These are phyloP conservation scores for Ascochyta clinopodiicola DNA, from an alignment of 2,329 filamentous ascomycete species.

Conservation along the genomic window DNA sequence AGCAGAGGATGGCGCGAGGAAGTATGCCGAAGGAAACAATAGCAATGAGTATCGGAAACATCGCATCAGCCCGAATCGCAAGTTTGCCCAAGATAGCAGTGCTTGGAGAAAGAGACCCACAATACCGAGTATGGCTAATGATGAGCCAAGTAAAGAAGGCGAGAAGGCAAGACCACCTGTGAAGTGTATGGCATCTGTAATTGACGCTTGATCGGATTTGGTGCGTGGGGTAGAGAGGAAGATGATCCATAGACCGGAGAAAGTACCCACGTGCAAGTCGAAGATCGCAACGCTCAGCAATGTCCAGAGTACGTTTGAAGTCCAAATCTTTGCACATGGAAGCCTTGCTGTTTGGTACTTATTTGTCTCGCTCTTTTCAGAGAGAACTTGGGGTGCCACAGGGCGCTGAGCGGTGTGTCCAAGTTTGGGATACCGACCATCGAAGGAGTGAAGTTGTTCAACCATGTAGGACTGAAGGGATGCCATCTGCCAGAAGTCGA, in stretches of 20 bases:
- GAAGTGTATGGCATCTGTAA: conserved; percentile 59
- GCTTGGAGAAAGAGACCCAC: conserved; percentile 79
- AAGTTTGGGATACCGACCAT: conserved; percentile 50
- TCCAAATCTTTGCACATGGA: conserved; percentile 60
- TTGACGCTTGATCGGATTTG: conserved; percentile 39
- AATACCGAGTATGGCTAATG: conserved; percentile 76
- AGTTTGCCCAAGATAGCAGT: conserved; percentile 70
- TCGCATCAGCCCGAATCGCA: conserved; percentile 69
- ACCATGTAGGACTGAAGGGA: conserved; percentile 55
- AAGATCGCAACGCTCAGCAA: conserved; percentile 71
- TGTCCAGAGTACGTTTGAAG: conserved; percentile 61
- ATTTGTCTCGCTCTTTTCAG: neutral
- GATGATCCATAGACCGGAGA: conserved; percentile 77
- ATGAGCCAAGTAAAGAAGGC: conserved; percentile 74
- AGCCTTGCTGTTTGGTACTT: conserved; percentile 31
- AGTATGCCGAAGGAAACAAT: conserved; percentile 74
- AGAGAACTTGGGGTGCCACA: neutral
- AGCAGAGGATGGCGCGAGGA: conserved; percentile 73
- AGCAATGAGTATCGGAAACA: conserved; percentile 73
- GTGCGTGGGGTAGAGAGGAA: conserved; percentile 75
- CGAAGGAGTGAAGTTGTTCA: conserved; percentile 52
- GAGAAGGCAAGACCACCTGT: conserved; percentile 77
- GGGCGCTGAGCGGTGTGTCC: neutral
- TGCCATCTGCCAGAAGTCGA: conserved; percentile 55
- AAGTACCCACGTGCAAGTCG: conserved; percentile 75